Conservation (phyloP, 164 flowering plant species). For the Aristolochia californica region DNA sequence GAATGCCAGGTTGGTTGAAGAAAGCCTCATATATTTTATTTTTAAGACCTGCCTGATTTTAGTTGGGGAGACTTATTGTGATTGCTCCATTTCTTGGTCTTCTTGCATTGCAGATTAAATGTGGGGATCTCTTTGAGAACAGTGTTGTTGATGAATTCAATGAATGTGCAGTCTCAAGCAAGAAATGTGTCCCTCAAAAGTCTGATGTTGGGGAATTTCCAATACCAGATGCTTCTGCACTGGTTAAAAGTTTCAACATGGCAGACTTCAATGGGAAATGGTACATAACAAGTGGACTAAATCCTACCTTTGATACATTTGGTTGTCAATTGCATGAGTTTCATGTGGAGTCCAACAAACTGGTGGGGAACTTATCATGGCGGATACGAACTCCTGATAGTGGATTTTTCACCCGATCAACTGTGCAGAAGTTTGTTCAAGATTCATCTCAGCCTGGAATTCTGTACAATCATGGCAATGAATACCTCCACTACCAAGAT, state of each 20-base stretch:
- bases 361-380: conserved; percentile 82
- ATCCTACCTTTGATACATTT: conserved; percentile 82
- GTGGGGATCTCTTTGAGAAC: conserved; percentile 91
- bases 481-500: conserved; percentile 92
- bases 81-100: conserved; percentile 10
- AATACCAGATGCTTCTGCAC: conserved; percentile 61
- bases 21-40: background rate
- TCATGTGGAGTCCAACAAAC: conserved; percentile 56
- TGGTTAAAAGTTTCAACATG: conserved; percentile 69
- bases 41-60: background rate
- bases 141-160: conserved; percentile 86
- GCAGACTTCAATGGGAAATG: conserved; percentile 83
- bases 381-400: conserved; percentile 74
- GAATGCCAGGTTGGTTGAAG: conserved; percentile 75
- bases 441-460: conserved; percentile 74
- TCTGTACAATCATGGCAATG: conserved; percentile 89
- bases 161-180: conserved; percentile 92
- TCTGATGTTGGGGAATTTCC: conserved; percentile 90
- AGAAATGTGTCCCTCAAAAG: conserved; percentile 90
- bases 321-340: conserved; percentile 94
- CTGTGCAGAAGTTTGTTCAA: conserved; percentile 72
- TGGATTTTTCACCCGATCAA: conserved; percentile 72
- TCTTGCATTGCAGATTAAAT: conserved; percentile 58
- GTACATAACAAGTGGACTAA: conserved; percentile 83
- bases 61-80: conserved; percentile 3